These are phyloP conservation scores for Hypholoma fasciculare DNA, from an alignment of 768 basidiomycete species.

Conservation along the genomic window DNA sequence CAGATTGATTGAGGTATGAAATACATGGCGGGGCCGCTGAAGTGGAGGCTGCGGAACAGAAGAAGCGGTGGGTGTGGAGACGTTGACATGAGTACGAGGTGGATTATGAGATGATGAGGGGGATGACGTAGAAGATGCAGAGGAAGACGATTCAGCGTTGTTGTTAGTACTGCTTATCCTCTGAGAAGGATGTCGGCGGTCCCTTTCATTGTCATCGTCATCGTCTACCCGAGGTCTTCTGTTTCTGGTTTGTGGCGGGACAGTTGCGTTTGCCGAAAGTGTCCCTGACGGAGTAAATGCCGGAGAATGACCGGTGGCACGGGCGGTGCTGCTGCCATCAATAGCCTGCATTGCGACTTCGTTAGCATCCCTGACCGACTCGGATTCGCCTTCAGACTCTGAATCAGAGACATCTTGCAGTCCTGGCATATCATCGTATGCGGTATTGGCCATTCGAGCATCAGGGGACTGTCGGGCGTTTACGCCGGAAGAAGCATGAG, in stretches of 20 bases:
- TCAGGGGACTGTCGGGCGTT: constrained; percentile 13
- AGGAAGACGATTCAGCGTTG: constrained; percentile 13
- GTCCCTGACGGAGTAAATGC: too few species aligned
- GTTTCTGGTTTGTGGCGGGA: constrained; percentile 18
- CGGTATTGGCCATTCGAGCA: constrained; percentile 25
- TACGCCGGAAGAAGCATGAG: constrained; percentile 7
- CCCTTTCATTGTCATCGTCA: constrained; percentile 60
- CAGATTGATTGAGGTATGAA: constrained; percentile 8
- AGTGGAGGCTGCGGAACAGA: background rate
- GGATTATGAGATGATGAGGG: constrained; percentile 5
- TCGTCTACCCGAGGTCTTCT: constrained; percentile 62
- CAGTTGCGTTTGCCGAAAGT: background rate
- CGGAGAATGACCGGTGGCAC: too few species aligned
- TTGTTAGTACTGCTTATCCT: constrained; percentile 36
- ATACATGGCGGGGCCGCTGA: constrained; percentile 6
- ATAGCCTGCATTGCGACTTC: constrained; percentile 32
- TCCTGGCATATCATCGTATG: constrained; percentile 41
- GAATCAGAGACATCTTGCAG: constrained; percentile 40
- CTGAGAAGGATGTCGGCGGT: constrained; percentile 66
- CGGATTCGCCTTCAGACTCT: constrained; percentile 24
- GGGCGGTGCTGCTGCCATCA: constrained; percentile 8
- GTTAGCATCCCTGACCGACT: constrained; percentile 26
- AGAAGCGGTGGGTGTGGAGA: background rate
- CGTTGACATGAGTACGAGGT: constrained; percentile 5
- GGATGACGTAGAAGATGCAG: constrained; percentile 8